A percentile compares a stretch with the other conserved stretches of the same genome.
Evolutionary conservation across 345 rosid genomes (phyloP).

Genomic region (Citrus reticulata): DNA sequence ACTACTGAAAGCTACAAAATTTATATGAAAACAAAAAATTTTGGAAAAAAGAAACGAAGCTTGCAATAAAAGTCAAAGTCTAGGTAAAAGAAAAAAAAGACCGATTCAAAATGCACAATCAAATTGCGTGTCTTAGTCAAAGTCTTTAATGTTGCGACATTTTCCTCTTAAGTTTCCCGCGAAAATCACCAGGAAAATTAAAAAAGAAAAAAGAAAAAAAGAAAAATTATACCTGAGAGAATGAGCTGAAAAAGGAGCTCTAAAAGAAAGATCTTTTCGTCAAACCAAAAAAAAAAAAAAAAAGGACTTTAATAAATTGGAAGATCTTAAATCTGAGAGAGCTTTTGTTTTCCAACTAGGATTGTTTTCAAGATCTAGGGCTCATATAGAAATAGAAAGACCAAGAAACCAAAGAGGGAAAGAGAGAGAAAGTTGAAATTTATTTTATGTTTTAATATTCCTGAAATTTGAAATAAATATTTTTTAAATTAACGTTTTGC

Average conservation of each 20-base stretch:
- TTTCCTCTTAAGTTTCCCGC: conserved; percentile 1
- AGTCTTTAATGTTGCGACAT: neutral
- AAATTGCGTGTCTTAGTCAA: neutral
- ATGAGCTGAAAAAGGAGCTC: neutral
- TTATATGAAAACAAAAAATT: neutral
- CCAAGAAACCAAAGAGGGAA: neutral
- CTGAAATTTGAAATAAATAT: neutral
- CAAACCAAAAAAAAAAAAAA: neutral
- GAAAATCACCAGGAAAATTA: neutral
- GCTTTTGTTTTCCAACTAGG: neutral
- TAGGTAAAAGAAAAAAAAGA: neutral
- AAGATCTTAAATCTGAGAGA: conserved; percentile 16
- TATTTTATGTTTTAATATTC: neutral
- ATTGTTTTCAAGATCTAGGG: conserved; percentile 28
- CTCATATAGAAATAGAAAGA: conserved; percentile 2
- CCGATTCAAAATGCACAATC: conserved; percentile 5
- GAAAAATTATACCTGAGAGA: neutral
- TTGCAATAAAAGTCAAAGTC: conserved; percentile 16
- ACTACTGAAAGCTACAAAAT: conserved; percentile 22
- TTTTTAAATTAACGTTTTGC: neutral
- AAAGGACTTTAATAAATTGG: neutral
- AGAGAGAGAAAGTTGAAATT: neutral
- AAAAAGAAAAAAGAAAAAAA: neutral
- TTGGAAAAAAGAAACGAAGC: neutral
- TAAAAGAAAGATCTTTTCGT: neutral